Evolutionary conservation across 1,284 basidiomycete species (phyloP).

Genomic region (Fistulinella staudtii): DNA sequence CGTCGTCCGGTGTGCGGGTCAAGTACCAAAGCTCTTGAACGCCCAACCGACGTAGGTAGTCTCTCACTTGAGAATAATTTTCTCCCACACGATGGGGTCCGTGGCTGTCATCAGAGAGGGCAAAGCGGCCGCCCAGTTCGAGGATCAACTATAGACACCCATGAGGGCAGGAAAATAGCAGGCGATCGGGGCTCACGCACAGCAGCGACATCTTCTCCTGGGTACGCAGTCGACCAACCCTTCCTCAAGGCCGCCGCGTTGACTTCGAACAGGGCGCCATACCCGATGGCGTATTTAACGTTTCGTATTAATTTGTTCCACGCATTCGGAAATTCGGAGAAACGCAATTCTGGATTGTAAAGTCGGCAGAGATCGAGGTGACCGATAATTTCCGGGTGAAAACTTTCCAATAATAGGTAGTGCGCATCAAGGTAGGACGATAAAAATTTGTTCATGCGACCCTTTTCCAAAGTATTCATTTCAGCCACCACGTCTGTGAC

Average conservation of each 20-base stretch:
- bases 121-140: conserved; percentile 65
- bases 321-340: conserved; percentile 53
- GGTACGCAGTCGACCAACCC: conserved; percentile 85
- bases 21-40: conserved; percentile 74
- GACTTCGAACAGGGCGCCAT: conserved; percentile 92
- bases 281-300: conserved; percentile 66
- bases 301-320: conserved; percentile 76
- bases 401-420: conserved; percentile 59
- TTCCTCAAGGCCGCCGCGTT: conserved; percentile 94
- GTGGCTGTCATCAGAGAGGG: conserved; percentile 95
- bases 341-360: conserved; percentile 59
- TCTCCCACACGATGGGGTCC: conserved; percentile 85
- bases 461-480: conserved; percentile 20
- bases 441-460: conserved; percentile 49
- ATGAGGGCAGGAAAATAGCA: conserved; percentile 21
- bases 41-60: conserved; percentile 63
- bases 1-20: conserved; percentile 31
- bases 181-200: conserved; percentile 42
- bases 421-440: conserved; percentile 82
- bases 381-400: conserved; percentile 87
- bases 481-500: conserved; percentile 29
- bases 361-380: conserved; percentile 91
- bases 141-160: conserved; percentile 60
- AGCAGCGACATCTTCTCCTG: conserved; percentile 71
- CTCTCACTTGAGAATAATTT: conserved; percentile 69